phyloP scores from a whole-genome alignment of 1,284 basidiomycete genomes.

The Bondarzewia mesenterica region DNA sequence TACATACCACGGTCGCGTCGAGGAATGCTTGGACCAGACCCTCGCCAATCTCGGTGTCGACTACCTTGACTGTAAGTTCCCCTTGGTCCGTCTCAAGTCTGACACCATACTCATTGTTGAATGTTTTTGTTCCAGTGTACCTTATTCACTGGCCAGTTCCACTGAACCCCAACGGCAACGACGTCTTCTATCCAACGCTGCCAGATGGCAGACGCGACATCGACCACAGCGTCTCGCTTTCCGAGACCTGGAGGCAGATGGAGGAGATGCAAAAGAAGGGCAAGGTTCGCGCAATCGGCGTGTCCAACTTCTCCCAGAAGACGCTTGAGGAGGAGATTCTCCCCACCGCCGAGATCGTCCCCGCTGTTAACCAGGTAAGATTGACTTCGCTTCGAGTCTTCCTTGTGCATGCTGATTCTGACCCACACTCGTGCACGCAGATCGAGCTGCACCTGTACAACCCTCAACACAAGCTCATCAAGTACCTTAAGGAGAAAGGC shows the following conservation, averaged over 20 bases:
- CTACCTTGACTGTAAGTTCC: constrained; percentile 64
- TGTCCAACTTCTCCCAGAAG: constrained; percentile 50
- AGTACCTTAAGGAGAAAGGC: constrained; percentile 58
- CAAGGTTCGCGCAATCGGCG: constrained; percentile 49
- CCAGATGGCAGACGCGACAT: constrained; percentile 66
- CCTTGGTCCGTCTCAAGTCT: not conserved
- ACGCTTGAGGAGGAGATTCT: constrained; percentile 32
- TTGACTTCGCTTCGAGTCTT: constrained; percentile 9
- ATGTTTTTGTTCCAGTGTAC: constrained; percentile 40
- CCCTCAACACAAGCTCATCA: constrained; percentile 65
- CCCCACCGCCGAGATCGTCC: constrained; percentile 38
- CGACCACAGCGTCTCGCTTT: constrained; percentile 55
- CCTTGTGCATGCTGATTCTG: constrained; percentile 10
- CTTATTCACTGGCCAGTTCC: constrained; percentile 82
- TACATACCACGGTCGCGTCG: constrained; percentile 70
- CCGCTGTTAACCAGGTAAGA: constrained; percentile 44
- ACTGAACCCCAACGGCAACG: constrained; percentile 67
- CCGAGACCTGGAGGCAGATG: constrained; percentile 80
- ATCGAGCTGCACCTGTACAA: constrained; percentile 75
- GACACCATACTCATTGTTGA: not conserved
- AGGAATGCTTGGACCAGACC: constrained; percentile 64
- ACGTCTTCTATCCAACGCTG: constrained; percentile 48
- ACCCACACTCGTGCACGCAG: constrained; percentile 23
- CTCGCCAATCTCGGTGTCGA: constrained; percentile 66
- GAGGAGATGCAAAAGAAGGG: constrained; percentile 65